These are phyloP conservation scores for Trichoderma sp. DNA, from an alignment of 2,329 filamentous ascomycete genomes.

Conservation along the genomic window DNA sequence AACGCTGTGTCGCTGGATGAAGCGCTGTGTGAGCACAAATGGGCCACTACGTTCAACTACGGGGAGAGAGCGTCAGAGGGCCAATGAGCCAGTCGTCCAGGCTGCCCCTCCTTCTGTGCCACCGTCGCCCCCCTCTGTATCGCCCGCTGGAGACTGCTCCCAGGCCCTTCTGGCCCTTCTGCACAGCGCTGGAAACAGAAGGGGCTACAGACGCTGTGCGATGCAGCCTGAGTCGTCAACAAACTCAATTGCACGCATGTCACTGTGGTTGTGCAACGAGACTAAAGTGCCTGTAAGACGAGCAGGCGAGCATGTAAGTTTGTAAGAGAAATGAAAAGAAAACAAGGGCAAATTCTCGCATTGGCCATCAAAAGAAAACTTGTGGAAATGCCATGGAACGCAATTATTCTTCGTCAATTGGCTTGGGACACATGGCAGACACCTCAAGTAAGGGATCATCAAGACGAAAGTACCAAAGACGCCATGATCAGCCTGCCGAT, in stretches of 20 bases:
- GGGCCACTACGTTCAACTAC: neutral
- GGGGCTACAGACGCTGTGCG: slow-evolving; percentile 17
- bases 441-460: neutral
- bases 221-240: slow-evolving; percentile 17
- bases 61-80: neutral
- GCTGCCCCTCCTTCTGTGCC: slow-evolving; percentile 15
- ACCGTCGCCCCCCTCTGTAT: slow-evolving; percentile 12
- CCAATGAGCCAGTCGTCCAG: slow-evolving; percentile 20
- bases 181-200: neutral
- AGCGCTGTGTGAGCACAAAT: neutral
- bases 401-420: slow-evolving; percentile 25
- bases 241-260: slow-evolving; percentile 19
- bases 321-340: neutral
- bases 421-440: slow-evolving; percentile 22
- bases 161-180: neutral
- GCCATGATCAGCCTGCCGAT: slow-evolving; percentile 13
- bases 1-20: neutral
- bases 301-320: neutral
- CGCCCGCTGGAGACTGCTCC: slow-evolving; percentile 7
- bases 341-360: neutral
- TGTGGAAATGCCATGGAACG: slow-evolving; percentile 6
- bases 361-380: slow-evolving; percentile 9
- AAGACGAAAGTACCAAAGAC: neutral
- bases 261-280: slow-evolving; percentile 14
- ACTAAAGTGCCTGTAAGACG: neutral